These are phyloP conservation scores for Moniliophthora roreri DNA, from an alignment of 1,284 basidiomycete species.

Conservation along the genomic window DNA sequence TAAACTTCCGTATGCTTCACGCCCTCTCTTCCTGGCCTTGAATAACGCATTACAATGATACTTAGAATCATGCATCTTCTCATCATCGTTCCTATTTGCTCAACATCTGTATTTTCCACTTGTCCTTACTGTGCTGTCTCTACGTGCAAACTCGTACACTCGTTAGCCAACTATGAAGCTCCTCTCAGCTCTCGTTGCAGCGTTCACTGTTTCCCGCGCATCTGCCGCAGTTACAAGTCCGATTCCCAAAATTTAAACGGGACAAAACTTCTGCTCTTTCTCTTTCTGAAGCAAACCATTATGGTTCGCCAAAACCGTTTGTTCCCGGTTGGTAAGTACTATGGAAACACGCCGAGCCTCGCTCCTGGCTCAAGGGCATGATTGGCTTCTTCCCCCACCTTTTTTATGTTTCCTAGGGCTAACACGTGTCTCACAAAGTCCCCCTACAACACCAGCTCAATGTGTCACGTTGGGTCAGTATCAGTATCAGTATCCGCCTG, in stretches of 20 bases:
- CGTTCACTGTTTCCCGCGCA: not conserved
- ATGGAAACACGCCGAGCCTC: not conserved
- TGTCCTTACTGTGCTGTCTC: no score
- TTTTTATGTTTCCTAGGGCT: no score
- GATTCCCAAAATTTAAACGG: constrained; percentile 1
- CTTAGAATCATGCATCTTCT: no score
- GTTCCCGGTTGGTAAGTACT: not conserved
- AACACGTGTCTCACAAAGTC: not conserved
- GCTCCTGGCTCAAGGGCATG: not conserved
- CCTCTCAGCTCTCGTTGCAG: not conserved
- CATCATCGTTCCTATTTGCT: no score
- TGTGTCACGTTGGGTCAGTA: no score
- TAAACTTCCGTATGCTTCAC: no score
- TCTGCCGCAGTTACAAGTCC: constrained; percentile 1
- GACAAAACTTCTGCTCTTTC: not conserved
- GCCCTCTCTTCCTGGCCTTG: no score
- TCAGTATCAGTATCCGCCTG: no score
- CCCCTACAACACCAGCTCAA: not conserved
- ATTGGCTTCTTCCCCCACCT: not conserved
- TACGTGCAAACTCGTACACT: no score
- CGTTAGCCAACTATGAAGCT: not conserved
- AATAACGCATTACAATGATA: no score
- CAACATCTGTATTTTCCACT: no score
- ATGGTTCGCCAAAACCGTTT: not conserved
- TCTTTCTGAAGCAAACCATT: not conserved